Evolutionary conservation across 2,329 filamentous ascomycete genomes (phyloP).

Genomic region (Fusarium nygamai): DNA sequence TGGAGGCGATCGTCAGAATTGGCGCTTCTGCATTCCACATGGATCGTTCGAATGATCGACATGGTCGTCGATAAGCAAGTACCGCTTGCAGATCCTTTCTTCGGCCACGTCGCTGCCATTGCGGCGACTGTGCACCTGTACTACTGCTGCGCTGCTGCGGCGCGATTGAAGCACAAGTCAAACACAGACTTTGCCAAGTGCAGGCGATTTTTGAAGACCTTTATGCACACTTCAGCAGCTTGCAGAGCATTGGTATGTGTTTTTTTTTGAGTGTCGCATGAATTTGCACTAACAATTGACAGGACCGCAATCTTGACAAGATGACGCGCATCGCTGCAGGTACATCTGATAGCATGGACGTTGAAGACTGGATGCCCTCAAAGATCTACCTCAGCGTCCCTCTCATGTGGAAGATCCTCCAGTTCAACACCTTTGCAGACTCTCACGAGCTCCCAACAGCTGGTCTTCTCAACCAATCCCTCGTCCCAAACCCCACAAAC

Average conservation of each 20-base stretch:
- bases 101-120: constrained; percentile 61
- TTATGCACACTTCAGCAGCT: constrained; percentile 57
- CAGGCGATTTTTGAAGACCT: constrained; percentile 58
- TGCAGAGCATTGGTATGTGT: constrained; percentile 56
- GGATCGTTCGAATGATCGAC: constrained; percentile 64
- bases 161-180: constrained; percentile 60
- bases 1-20: constrained; percentile 63
- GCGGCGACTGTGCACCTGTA: constrained; percentile 64
- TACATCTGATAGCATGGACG: constrained; percentile 55
- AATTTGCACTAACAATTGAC: constrained; percentile 8
- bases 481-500: constrained; percentile 46
- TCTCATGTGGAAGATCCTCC: constrained; percentile 63
- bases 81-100: constrained; percentile 60
- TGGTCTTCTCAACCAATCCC: constrained; percentile 55
- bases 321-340: constrained; percentile 61
- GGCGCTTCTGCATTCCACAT: constrained; percentile 62
- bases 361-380: constrained; percentile 62
- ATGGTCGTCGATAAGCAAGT: constrained; percentile 63
- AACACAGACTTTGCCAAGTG: constrained; percentile 63
- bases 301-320: constrained; percentile 59
- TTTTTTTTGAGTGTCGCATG: no score
- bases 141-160: constrained; percentile 61
- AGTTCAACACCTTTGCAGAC: constrained; percentile 56
- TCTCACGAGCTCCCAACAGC: constrained; percentile 48
- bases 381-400: constrained; percentile 63